Evolutionary conservation across 495 filamentous ascomycete genomes (phyloP), one percentile per base, ranked within the genome.

Genomic region (Trichoderma erinaceum): DNA sequence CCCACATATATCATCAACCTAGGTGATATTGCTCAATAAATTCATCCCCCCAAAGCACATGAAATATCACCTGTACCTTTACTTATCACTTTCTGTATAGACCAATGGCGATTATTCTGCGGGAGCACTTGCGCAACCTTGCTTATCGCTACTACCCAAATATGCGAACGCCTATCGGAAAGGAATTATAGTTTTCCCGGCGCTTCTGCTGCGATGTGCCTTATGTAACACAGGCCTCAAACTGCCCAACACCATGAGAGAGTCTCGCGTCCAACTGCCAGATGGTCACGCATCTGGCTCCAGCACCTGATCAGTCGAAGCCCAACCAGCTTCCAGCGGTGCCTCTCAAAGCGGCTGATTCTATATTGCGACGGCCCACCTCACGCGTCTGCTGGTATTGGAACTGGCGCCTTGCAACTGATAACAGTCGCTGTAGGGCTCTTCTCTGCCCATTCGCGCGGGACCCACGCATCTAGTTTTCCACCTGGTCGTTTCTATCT

Each of bases 271-370:
- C 56, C 10, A 61, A 32, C 56, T 61, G 56, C 56, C 56, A 32
- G 8, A 29, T 29, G 56, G 25, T 61, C 56, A 61, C 56, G 23
- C 25, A 61, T 35, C 27, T 61, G 23, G 56, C 56, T 61, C 56
- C 56, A 61, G 56, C 56, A 32, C 56, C 56, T 61, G 25, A 61
- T 61, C 56, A 61, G 56, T 61, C 25, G 56, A 32, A 32, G 56
- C 56, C 56, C 56, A 61, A 32, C 56, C 56, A 61, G 56, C 56
- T 61, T 61, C 13, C 27, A 25, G 56, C 56, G 4, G 56, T 21
- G 56, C 56, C 1, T 61, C 56, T 32, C 12, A 18, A 61, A 29
- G 56, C 56, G 56, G 56, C 56, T 61, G 25, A 18, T 61, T 18
- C 23, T 15, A 11, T 32, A 27, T 61, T 61, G 56, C 56, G 12